These are phyloP conservation scores for Agastache rugosa DNA, from an alignment of 257 asterid genomes.

Conservation along the genomic window DNA sequence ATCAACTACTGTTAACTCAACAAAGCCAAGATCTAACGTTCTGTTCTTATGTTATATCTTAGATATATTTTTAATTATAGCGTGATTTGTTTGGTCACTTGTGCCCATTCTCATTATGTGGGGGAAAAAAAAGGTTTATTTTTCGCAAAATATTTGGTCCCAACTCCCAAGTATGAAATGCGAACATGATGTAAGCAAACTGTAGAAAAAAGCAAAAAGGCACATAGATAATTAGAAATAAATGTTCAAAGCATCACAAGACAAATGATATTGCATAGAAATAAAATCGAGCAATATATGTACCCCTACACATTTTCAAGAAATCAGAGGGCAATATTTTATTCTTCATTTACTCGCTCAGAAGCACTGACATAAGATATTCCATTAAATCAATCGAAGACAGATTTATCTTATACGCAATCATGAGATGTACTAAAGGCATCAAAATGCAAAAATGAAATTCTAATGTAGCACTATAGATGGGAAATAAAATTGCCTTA, in stretches of 20 bases:
- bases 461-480: constrained; percentile 19
- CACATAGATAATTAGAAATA: not conserved
- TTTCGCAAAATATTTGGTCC: not conserved
- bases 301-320: not conserved
- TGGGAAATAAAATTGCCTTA: constrained; percentile 41
- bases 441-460: not conserved
- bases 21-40: constrained; percentile 16
- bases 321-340: not conserved
- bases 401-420: not conserved
- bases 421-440: constrained; percentile 7
- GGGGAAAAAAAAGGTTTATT: not conserved
- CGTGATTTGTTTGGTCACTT: not conserved
- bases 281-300: not conserved
- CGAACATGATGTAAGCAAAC: not conserved
- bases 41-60: not conserved
- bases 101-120: not conserved
- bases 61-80: not conserved
- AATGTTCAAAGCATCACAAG: not conserved
- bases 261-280: constrained; percentile 6
- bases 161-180: not conserved
- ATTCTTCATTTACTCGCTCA: constrained; percentile 8
- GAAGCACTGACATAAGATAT: constrained; percentile 6
- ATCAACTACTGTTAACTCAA: not conserved
- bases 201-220: not conserved
- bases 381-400: constrained; percentile 8